A percentile compares a stretch with the other conserved stretches of the same genome.
These are phyloP conservation scores for Sporothrix humicola DNA, from an alignment of 2,329 filamentous ascomycete species.

Conservation along the genomic window DNA sequence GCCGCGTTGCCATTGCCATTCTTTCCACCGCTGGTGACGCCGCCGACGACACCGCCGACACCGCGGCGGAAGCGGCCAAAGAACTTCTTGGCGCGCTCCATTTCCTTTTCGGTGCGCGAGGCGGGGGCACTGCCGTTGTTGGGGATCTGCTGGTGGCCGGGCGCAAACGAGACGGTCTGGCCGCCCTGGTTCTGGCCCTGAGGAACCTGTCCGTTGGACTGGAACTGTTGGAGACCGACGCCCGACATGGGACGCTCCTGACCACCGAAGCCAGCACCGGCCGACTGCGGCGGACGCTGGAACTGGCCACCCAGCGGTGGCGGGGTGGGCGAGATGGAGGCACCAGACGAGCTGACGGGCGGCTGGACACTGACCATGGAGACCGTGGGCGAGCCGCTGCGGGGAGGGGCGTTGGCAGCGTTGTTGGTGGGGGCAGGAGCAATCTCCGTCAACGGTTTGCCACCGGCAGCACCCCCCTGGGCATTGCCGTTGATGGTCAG, in stretches of 20 bases:
- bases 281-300: constrained; percentile 25
- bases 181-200: not conserved
- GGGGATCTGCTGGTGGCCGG: constrained; percentile 16
- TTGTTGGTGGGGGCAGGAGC: not conserved
- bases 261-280: not conserved
- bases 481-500: not conserved
- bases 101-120: constrained; percentile 37
- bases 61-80: constrained; percentile 34
- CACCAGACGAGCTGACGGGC: constrained; percentile 26
- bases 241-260: constrained; percentile 23
- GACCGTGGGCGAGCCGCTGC: constrained; percentile 26
- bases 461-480: not conserved
- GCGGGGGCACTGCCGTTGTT: not conserved
- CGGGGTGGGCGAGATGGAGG: constrained; percentile 25
- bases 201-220: not conserved
- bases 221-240: not conserved
- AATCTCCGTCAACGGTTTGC: not conserved
- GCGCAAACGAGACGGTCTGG: not conserved
- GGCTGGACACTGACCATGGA: constrained; percentile 26
- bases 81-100: constrained; percentile 39
- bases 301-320: constrained; percentile 19
- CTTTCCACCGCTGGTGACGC: constrained; percentile 34
- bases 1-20: constrained; percentile 33
- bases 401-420: not conserved
- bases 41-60: constrained; percentile 34